Conservation (phyloP, 257 asterid genomes). For the Capsicum pubescens region DNA sequence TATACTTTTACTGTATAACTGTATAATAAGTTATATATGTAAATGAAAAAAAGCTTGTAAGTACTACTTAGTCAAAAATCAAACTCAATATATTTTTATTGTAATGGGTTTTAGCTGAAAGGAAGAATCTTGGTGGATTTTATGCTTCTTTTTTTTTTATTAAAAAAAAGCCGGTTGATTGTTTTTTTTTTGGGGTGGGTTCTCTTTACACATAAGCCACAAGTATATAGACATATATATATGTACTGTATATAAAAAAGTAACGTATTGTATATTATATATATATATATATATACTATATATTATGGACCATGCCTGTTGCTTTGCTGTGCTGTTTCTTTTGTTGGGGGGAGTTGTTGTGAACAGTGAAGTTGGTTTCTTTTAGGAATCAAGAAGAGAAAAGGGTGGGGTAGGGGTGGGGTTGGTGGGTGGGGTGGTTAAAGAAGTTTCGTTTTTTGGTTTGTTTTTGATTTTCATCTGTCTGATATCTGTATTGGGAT, state of each 20-base stretch:
- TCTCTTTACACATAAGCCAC: conserved; percentile 33
- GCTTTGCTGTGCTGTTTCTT: conserved; percentile 20
- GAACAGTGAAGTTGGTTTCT: neutral
- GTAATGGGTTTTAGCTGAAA: conserved; percentile 27
- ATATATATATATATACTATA: neutral
- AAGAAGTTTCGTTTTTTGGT: neutral
- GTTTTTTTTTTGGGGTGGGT: conserved; percentile 36
- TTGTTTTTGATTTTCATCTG: too few species aligned
- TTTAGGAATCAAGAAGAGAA: neutral
- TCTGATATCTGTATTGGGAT: too few species aligned
- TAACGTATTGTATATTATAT: neutral
- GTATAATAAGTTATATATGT: neutral
- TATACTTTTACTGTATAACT: neutral
- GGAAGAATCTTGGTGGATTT: conserved; percentile 45
- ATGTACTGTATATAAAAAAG: neutral
- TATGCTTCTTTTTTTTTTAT: conserved; percentile 31
- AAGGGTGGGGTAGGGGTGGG: neutral
- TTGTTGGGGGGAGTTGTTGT: neutral
- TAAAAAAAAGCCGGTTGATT: conserved; percentile 28
- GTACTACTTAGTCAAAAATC: conserved; percentile 34
- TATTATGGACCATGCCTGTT: conserved; percentile 40
- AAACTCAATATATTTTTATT: conserved; percentile 20
- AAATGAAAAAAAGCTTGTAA: neutral
- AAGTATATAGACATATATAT: conserved; percentile 8
- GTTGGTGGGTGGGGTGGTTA: neutral